These are phyloP conservation scores for Byssochlamys sp. DNA, from an alignment of 2,329 filamentous ascomycete genomes.

Conservation along the genomic window DNA sequence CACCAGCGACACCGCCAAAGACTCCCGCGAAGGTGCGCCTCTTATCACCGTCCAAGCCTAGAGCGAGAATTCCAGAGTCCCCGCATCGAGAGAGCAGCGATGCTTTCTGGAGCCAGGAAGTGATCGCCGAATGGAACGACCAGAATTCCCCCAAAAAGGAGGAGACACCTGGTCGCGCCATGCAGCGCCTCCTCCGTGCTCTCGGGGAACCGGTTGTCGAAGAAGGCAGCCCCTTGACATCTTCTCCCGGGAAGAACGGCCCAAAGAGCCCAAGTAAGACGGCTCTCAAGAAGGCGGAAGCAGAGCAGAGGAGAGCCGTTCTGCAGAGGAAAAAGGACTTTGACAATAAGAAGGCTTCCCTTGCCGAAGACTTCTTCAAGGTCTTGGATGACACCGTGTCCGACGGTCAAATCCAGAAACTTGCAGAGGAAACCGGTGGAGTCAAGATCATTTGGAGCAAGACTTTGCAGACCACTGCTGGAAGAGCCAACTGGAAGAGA, in stretches of 20 bases:
- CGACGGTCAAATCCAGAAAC: constrained; percentile 37
- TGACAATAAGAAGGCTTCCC: constrained; percentile 41
- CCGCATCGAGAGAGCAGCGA: constrained; percentile 43
- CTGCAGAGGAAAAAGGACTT: constrained; percentile 42
- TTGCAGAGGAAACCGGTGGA: constrained; percentile 46
- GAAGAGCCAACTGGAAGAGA: constrained; percentile 60
- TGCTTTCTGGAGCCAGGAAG: constrained; percentile 45
- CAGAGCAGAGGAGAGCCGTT: constrained; percentile 26
- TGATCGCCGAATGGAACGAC: constrained; percentile 47
- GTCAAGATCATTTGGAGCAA: constrained; percentile 53
- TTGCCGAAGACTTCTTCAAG: constrained; percentile 47
- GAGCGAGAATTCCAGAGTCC: constrained; percentile 38
- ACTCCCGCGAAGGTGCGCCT: constrained; percentile 36
- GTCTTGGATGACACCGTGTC: constrained; percentile 48
- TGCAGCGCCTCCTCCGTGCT: constrained; percentile 17
- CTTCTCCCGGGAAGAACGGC: constrained; percentile 6
- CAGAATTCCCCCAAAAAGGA: constrained; percentile 44
- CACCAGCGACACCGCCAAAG: constrained; percentile 30
- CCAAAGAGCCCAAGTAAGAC: constrained; percentile 25
- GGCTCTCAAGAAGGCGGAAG: constrained; percentile 30
- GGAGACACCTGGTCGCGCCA: constrained; percentile 8
- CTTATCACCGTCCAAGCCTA: constrained; percentile 41
- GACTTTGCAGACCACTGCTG: constrained; percentile 53
- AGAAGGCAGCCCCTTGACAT: constrained; percentile 13
- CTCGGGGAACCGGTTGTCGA: constrained; percentile 30